Base-by-base conservation (phyloP, 1,284 basidiomycete genomes). In the Ustilago sp. region DNA sequence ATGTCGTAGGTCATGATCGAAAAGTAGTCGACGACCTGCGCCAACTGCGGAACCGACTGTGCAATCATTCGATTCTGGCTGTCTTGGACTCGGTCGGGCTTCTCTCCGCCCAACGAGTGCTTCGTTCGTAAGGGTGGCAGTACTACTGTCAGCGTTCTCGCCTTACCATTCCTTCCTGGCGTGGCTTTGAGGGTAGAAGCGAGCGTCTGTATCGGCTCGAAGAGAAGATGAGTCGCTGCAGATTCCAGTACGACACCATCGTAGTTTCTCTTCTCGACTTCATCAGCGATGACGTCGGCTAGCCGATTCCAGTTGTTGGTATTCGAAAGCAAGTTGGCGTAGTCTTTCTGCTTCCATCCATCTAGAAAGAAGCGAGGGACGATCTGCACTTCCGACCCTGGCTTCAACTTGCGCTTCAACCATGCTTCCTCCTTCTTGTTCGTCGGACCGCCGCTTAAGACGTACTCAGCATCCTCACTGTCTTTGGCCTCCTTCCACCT, bases 1-100 rank as follows among this genome's bases (percentile, higher is more conserved):
- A 79, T 75, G 47, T 79, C 79, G 63, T 80, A 80, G 2, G 79
- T 80, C 80, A 81, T 81, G 58, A 80, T 60, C 19, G 55, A 68
- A 13, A 80, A 55, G 35, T 13, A 71, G 47, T 81, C 80, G 12
- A 71, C 78, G 19, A 81, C 45, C 1, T 45, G 31, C 1, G 70
- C 64, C 15, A 81, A 47, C 12, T 72, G 70, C 3, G 69, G 69
- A 7, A 80, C 56, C 4, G 66, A 64, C 31, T 79, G 75, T 0
- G 72, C 64, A 31, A 76, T 64, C 68, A 80, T 74, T 2, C 47
- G 51, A 39, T 81, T 79, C 17, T 64, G 64, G 34, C 58, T 59
- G 2, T 65, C 35, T 32, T 69, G 59, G 50, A 60, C 48, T 1
- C 50, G 12, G 32, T 66, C 65, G 0, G 63, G 17, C 23, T 68